These are phyloP conservation scores for Sarocladium strictum DNA, from an alignment of 2,329 filamentous ascomycete genomes.

Conservation along the genomic window DNA sequence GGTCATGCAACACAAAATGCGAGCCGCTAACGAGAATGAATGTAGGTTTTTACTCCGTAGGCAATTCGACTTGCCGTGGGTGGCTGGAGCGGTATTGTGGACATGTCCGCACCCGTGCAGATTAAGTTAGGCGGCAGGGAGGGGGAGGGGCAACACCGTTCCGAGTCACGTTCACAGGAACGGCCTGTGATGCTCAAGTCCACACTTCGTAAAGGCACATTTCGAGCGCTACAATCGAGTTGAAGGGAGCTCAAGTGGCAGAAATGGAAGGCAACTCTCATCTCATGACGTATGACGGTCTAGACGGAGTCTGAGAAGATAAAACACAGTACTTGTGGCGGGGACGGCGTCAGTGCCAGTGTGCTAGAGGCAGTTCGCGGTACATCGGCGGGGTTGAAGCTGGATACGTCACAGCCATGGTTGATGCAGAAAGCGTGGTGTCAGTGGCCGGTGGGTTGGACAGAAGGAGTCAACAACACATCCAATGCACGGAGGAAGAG, in stretches of 20 bases:
- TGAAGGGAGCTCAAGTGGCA: not conserved
- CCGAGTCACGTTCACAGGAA: not conserved
- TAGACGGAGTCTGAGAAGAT: not conserved
- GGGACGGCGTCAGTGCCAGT: not conserved
- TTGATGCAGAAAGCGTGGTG: not conserved
- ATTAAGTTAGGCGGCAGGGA: not conserved
- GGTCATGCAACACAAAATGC: not conserved
- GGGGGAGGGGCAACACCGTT: not conserved
- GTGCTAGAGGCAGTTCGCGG: not conserved
- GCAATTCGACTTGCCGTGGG: not conserved
- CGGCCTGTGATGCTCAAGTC: not conserved
- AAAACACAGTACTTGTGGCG: not conserved
- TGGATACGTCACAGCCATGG: slow-evolving; percentile 6
- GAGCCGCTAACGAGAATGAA: not conserved
- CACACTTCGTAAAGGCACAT: not conserved
- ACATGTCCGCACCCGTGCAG: not conserved
- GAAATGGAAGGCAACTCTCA: not conserved
- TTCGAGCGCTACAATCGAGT: not conserved
- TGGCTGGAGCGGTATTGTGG: not conserved
- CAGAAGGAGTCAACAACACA: not conserved
- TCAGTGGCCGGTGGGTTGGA: not conserved
- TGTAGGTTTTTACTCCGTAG: no score
- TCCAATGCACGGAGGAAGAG: no score
- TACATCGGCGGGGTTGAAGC: not conserved
- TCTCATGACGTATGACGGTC: not conserved